A percentile compares a stretch with the other conserved stretches of the same genome.
Conservation (phyloP, 2,329 filamentous ascomycete genomes). For the Fusarium marasasianum region DNA sequence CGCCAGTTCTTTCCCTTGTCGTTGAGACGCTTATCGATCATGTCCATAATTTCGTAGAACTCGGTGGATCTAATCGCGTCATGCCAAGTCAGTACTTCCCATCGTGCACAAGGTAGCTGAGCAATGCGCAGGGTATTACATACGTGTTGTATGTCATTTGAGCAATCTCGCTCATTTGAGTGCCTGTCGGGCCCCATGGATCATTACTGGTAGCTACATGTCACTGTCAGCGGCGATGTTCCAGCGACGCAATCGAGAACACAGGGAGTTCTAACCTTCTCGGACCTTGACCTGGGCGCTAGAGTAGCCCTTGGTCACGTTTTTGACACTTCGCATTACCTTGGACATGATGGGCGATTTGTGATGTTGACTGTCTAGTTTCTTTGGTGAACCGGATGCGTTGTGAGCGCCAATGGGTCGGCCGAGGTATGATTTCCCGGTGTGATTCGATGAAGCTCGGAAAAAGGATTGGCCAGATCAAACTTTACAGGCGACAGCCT, state of each 20-base stretch:
- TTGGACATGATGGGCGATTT: slow-evolving; percentile 79
- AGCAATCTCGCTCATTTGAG: slow-evolving; percentile 98
- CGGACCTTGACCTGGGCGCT: slow-evolving; percentile 96
- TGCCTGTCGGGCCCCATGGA: slow-evolving; percentile 96
- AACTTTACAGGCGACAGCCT: slow-evolving; percentile 15
- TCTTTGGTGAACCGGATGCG: slow-evolving; percentile 16
- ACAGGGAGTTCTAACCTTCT: slow-evolving; percentile 73
- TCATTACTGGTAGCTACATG: slow-evolving; percentile 95
- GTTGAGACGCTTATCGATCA: slow-evolving; percentile 97
- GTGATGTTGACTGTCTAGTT: slow-evolving; percentile 6
- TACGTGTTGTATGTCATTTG: slow-evolving; percentile 98
- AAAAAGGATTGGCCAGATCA: not conserved
- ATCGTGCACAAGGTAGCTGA: not conserved
- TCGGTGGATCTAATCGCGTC: slow-evolving; percentile 77
- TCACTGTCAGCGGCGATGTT: slow-evolving; percentile 30
- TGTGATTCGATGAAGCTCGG: slow-evolving; percentile 13
- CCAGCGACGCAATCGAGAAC: not conserved
- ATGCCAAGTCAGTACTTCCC: slow-evolving; percentile 31
- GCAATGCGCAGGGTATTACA: slow-evolving; percentile 46
- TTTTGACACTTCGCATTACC: slow-evolving; percentile 97
- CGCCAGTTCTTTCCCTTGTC: slow-evolving; percentile 99
- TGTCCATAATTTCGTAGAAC: slow-evolving; percentile 99
- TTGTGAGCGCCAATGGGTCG: slow-evolving; percentile 35
- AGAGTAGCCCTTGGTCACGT: slow-evolving; percentile 99
- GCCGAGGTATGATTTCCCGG: slow-evolving; percentile 25